Base-by-base conservation (phyloP, 23 red algal species). In the Agarophyton chilense region DNA sequence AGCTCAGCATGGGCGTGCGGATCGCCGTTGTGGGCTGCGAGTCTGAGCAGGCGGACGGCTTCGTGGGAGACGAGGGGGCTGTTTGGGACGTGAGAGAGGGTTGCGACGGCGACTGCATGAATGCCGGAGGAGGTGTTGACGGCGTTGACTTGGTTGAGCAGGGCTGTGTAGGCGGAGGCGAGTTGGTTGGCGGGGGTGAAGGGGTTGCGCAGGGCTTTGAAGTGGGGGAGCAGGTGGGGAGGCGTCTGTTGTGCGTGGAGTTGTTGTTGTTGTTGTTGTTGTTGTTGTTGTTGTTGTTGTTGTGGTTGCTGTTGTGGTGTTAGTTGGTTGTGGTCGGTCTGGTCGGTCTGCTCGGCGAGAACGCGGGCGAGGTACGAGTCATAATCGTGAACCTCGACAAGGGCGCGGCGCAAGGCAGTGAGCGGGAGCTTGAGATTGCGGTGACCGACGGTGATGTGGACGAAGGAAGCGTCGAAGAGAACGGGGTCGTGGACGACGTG, bases 1-100 rank as follows among this genome's bases (percentile, higher is more conserved):
- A 95, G 75, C 63, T 91, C 39, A 4, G 94, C 94, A 47, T 95
- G 94, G 51, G 84, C 94, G 83, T 95, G 65, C 1, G 94, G 46
- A 42, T 86, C 35, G 17, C 94, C 94, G 19, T 16, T 44, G 22
- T 87, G 71, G 44, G 72, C 79, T 18, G 79, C 81, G n/a, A 35
- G 28, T 18, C 22, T 39, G 10, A 91, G 54, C 18, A 68, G 63
- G 10, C 11, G 9, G 24, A 81, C 31, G 56, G 73, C 87, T 34
- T 51, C 65, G 35, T 32, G 17, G 35, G 40, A 34, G 1, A 34
- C 40, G 35, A 72, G 12, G 2, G 65, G 65, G 31, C 65, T 72
- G 21, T 72, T 32, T 21, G 65, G 65, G 34, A 44, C 42, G 65
- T 72, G 40, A 16, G 65, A 72, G 16, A 72, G 65, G 65, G 65